Evolutionary conservation across 2,329 filamentous ascomycete species (phyloP).

Genomic region (Orbilia quercus): DNA sequence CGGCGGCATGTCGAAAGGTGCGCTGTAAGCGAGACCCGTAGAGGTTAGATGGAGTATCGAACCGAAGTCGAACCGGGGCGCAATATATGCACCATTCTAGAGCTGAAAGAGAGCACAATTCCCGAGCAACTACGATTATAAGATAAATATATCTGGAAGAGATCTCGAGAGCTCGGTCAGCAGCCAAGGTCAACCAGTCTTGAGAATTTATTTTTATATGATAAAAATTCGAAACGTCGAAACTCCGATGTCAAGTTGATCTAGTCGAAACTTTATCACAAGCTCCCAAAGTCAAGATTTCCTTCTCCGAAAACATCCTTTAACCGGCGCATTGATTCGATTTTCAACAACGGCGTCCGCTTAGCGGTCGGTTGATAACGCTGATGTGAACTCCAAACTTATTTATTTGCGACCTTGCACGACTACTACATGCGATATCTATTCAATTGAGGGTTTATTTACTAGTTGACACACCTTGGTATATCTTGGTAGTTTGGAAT

Average conservation of each 20-base stretch:
- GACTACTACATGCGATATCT: constrained; percentile 21
- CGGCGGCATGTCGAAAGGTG: neutral
- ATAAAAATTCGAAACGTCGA: too few species aligned
- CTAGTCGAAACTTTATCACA: neutral
- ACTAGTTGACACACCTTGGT: neutral
- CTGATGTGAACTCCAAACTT: constrained; percentile 4
- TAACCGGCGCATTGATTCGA: neutral
- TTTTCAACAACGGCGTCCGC: neutral
- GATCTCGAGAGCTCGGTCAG: too few species aligned
- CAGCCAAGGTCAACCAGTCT: too few species aligned
- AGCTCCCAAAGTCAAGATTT: neutral
- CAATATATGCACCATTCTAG: neutral
- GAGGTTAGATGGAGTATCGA: neutral
- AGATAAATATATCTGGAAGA: too few species aligned
- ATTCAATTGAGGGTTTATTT: neutral
- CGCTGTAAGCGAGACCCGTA: constrained; percentile 3
- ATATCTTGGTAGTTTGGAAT: constrained; percentile 7
- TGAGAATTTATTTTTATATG: too few species aligned
- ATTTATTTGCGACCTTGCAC: neutral
- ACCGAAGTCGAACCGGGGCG: neutral
- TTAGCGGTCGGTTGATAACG: constrained; percentile 20
- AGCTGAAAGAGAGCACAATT: neutral
- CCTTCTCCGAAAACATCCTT: neutral
- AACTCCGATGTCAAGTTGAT: neutral
- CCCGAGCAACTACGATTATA: too few species aligned